Percentiles rank a stretch among this genome's conserved stretches.
These are phyloP conservation scores for Kernera saxatilis DNA, from an alignment of 345 rosid genomes.

Conservation along the genomic window DNA sequence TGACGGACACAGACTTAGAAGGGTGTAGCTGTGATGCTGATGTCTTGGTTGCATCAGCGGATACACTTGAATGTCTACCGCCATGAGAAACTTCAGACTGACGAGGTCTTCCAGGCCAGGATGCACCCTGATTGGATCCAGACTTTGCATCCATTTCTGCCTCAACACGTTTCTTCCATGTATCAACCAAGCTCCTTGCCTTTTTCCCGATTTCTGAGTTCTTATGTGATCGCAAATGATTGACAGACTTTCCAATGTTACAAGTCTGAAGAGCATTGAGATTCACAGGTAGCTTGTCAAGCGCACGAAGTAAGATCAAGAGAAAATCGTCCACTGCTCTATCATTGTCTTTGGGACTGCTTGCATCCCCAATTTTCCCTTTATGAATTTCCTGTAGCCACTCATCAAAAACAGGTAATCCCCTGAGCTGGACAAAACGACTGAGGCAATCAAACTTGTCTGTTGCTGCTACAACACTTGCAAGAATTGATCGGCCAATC, in stretches of 20 bases:
- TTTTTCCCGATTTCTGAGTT: conserved; percentile 85
- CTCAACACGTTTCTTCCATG: conserved; percentile 97
- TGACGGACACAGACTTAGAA: conserved; percentile 50
- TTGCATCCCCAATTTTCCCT: conserved; percentile 70
- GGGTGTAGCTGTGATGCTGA: conserved; percentile 52
- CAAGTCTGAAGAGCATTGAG: conserved; percentile 90
- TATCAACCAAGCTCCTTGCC: conserved; percentile 88
- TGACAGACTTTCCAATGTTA: conserved; percentile 88
- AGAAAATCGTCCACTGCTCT: conserved; percentile 68
- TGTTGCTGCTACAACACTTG: conserved; percentile 73
- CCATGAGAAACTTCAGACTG: conserved; percentile 62
- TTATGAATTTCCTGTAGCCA: conserved; percentile 97
- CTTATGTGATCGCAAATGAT: conserved; percentile 76
- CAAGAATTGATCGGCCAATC: conserved; percentile 54
- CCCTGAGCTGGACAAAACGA: conserved; percentile 77
- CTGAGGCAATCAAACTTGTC: conserved; percentile 81
- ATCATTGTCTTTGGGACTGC: conserved; percentile 42
- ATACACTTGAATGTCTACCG: conserved; percentile 48
- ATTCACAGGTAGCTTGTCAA: conserved; percentile 89
- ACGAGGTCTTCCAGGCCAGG: conserved; percentile 64
- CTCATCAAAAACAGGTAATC: conserved; percentile 82
- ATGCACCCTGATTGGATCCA: conserved; percentile 55
- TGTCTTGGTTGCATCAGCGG: conserved; percentile 59
- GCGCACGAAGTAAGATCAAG: conserved; percentile 69
- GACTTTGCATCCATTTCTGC: conserved; percentile 91